Percentiles rank a stretch among this genome's conserved stretches.
Conservation (phyloP, 352 stramenopile genomes). For the Phytopythium chamaehyphon region DNA sequence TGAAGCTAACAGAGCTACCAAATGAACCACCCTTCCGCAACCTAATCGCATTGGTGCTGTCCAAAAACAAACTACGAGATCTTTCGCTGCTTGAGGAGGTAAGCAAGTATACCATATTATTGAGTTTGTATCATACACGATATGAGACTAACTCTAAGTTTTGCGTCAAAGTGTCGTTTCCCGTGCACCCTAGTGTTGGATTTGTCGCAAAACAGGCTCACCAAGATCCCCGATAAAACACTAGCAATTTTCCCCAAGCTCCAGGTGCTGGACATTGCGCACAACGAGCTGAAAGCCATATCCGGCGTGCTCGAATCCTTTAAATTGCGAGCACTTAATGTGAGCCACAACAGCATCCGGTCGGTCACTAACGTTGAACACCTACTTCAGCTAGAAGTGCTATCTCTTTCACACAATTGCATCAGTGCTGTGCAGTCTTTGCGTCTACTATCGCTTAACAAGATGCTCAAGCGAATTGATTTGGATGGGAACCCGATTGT, state of each 20-base stretch:
- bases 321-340: conserved; percentile 55
- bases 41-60: conserved; percentile 57
- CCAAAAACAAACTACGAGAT: conserved; percentile 46
- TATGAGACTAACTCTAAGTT: conserved; percentile 2
- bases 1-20: conserved; percentile 48
- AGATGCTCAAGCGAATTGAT: conserved; percentile 58
- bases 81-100: conserved; percentile 59
- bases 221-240: conserved; percentile 45
- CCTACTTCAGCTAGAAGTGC: conserved; percentile 48
- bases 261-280: conserved; percentile 53
- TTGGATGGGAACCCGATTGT: conserved; percentile 75
- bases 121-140: background rate
- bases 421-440: conserved; percentile 47
- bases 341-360: conserved; percentile 53
- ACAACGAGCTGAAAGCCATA: conserved; percentile 59
- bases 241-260: conserved; percentile 55
- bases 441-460: conserved; percentile 71
- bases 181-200: conserved; percentile 47
- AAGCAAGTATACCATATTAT: conserved; percentile 1
- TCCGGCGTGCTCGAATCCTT: conserved; percentile 47
- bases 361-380: conserved; percentile 76
- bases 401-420: conserved; percentile 47
- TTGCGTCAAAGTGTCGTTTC: conserved; percentile 49
- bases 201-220: conserved; percentile 58
- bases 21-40: conserved; percentile 49